phyloP scores from a whole-genome alignment of 2,329 filamentous ascomycete species.

The Trichoderma hamatum region DNA sequence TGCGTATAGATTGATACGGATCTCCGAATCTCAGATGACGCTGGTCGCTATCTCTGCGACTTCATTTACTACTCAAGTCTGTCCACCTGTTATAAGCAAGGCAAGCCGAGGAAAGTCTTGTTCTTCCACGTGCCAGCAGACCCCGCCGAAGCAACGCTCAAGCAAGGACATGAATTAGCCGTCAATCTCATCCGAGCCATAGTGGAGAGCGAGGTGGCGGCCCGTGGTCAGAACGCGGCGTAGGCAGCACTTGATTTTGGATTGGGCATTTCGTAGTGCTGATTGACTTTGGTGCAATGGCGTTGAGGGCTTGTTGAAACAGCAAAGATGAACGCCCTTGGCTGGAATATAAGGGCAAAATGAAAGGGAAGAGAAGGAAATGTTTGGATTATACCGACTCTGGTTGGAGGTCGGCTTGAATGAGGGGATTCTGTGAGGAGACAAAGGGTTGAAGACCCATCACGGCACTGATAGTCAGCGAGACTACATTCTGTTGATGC shows the following conservation, averaged over 20 bases:
- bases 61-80: slow-evolving; percentile 76
- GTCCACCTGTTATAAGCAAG: slow-evolving; percentile 55
- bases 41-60: slow-evolving; percentile 75
- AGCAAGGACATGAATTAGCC: slow-evolving; percentile 54
- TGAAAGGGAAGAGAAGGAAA: neutral
- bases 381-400: neutral
- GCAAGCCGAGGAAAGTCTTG: slow-evolving; percentile 55
- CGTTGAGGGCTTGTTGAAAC: neutral
- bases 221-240: neutral
- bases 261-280: neutral
- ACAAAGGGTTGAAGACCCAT: no score
- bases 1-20: slow-evolving; percentile 44
- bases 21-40: slow-evolving; percentile 66
- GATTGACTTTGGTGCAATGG: neutral
- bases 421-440: neutral
- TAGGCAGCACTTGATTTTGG: neutral
- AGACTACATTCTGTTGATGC: neutral
- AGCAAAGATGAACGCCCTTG: neutral
- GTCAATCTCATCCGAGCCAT: slow-evolving; percentile 60
- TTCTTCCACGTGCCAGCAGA: slow-evolving; percentile 75
- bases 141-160: slow-evolving; percentile 52
- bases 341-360: neutral
- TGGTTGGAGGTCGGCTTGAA: neutral
- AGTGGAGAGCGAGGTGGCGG: slow-evolving; percentile 52
- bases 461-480: neutral